These are phyloP conservation scores for Thermomyces lanuginosus DNA, from an alignment of 2,329 filamentous ascomycete genomes.

Conservation along the genomic window DNA sequence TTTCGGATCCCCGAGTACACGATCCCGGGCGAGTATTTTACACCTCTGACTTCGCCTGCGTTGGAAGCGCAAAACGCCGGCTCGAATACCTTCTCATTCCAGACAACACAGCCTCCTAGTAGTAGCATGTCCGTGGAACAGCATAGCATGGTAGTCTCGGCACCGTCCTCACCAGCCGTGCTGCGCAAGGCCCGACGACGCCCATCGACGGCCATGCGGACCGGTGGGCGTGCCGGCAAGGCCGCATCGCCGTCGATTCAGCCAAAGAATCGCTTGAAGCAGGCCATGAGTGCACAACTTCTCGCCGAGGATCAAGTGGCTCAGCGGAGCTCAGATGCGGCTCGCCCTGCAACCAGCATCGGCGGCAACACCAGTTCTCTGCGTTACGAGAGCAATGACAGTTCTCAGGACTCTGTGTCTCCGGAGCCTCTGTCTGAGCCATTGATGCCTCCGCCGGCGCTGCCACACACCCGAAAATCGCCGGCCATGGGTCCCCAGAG, in stretches of 20 bases:
- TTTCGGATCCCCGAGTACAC: conserved; percentile 33
- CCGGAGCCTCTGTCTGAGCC: conserved; percentile 35
- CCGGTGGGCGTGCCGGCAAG: conserved; percentile 22
- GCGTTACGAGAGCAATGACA: conserved; percentile 26
- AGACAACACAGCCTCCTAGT: conserved; percentile 20
- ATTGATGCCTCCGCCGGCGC: conserved; percentile 34
- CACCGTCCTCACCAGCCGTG: conserved; percentile 18
- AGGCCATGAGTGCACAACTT: conserved; percentile 13
- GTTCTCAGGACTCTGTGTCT: conserved; percentile 33
- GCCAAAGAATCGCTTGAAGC: conserved; percentile 22
- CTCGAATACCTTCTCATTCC: conserved; percentile 20
- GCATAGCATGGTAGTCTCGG: conserved; percentile 18
- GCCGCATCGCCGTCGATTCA: conserved; percentile 30
- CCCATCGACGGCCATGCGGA: conserved; percentile 18
- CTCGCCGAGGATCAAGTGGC: conserved; percentile 18
- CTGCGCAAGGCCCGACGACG: conserved; percentile 25
- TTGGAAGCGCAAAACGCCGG: conserved; percentile 30
- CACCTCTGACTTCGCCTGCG: conserved; percentile 34
- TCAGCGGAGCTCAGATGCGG: conserved; percentile 20
- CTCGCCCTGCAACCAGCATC: conserved; percentile 12
- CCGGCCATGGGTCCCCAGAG: conserved; percentile 21
- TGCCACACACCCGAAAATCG: conserved; percentile 27
- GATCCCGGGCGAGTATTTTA: conserved; percentile 34
- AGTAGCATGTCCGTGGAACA: conserved; percentile 26
- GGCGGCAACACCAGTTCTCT: conserved; percentile 17